Evolutionary conservation across 2,329 filamentous ascomycete species (phyloP).

Genomic region (Verticillium dahliae): DNA sequence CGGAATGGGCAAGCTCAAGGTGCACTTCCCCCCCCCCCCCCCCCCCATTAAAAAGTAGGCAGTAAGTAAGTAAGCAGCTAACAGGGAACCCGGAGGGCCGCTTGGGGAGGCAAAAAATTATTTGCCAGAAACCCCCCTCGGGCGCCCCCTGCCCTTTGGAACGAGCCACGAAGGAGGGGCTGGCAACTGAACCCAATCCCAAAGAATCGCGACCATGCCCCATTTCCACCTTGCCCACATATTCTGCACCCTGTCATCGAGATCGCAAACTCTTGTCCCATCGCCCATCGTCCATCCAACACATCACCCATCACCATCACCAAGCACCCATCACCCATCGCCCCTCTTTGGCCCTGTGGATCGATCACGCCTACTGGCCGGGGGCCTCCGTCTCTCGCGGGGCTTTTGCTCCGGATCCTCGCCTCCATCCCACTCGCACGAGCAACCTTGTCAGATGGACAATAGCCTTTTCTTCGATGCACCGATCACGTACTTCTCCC

Average conservation of each 20-base stretch:
- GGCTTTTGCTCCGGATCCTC: background rate
- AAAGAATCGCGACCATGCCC: background rate
- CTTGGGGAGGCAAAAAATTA: no score
- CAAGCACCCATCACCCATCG: no score
- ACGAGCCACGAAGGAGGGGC: background rate
- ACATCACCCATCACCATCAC: no score
- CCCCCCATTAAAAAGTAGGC: background rate
- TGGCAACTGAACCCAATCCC: background rate
- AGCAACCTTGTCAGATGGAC: no score
- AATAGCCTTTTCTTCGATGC: background rate
- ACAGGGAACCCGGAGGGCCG: background rate
- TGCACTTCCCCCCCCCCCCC: background rate
- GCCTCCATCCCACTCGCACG: background rate
- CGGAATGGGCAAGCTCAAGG: background rate
- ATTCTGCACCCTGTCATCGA: background rate
- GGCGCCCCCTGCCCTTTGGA: background rate
- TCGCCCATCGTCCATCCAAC: no score
- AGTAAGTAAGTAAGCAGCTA: background rate
- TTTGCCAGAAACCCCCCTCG: background rate
- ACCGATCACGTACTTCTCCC: background rate
- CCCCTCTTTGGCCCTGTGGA: background rate
- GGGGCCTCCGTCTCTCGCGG: background rate
- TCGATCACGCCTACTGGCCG: background rate
- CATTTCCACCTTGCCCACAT: background rate
- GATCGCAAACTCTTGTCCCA: background rate